Percentiles rank a stretch among this genome's conserved stretches.
phyloP scores from a whole-genome alignment of 1,139 yeast species.

The Candida smagusa region DNA sequence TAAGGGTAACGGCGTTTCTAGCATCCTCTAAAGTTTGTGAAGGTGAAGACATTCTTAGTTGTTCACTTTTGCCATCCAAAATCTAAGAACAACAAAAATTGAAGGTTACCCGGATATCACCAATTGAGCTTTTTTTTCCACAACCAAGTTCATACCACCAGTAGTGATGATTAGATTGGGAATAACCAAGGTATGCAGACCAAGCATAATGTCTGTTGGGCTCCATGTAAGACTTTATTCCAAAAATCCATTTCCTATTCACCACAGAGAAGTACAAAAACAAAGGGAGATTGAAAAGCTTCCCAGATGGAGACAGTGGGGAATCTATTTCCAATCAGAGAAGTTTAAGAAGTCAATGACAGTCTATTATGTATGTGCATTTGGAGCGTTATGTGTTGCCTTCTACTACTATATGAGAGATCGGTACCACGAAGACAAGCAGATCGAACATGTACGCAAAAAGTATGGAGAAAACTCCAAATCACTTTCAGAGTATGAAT shows the following conservation, averaged over 20 bases:
- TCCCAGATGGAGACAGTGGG: slow-evolving; percentile 43
- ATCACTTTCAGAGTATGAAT: slow-evolving; percentile 58
- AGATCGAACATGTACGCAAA: slow-evolving; percentile 44
- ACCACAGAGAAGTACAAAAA: slow-evolving; percentile 23
- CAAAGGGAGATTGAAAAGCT: slow-evolving; percentile 22
- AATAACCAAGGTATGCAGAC: no score
- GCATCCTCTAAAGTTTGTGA: slow-evolving; percentile 50
- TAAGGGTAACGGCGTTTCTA: slow-evolving; percentile 48
- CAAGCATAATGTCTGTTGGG: no score
- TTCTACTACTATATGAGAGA: slow-evolving; percentile 69
- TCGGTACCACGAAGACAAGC: slow-evolving; percentile 62
- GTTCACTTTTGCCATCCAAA: slow-evolving; percentile 13
- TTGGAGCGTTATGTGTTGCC: slow-evolving; percentile 52
- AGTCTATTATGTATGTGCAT: slow-evolving; percentile 54
- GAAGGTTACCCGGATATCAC: background rate
- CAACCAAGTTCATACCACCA: no score
- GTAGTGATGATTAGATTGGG: no score
- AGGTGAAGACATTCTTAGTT: slow-evolving; percentile 16
- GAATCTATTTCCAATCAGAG: slow-evolving; percentile 32
- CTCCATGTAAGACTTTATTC: background rate
- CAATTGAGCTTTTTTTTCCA: no score
- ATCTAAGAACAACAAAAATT: background rate
- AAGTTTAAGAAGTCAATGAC: slow-evolving; percentile 41
- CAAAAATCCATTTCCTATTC: slow-evolving; percentile 12
- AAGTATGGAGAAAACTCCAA: slow-evolving; percentile 39